Conservation (phyloP, 306 rosid species). For the Prunus mira region DNA sequence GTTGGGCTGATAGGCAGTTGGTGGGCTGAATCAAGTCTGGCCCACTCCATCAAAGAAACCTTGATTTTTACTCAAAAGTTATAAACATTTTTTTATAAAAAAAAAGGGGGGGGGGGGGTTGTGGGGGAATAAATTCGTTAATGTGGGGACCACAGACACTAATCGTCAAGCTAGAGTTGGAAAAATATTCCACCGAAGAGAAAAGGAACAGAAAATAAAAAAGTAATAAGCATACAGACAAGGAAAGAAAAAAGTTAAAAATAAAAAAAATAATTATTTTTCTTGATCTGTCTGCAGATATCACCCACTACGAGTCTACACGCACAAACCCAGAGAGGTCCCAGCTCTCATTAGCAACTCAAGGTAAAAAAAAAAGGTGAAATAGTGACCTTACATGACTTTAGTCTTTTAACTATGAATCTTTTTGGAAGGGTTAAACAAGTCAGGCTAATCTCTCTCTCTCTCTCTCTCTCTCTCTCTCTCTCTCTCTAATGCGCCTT, state of each 20-base stretch:
- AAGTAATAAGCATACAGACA: background rate
- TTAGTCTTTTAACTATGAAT: background rate
- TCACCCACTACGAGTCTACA: background rate
- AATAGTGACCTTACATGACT: background rate
- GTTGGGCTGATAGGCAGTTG: slow-evolving; percentile 8
- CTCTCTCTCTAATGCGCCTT: slow-evolving; percentile 1
- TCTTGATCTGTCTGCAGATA: background rate
- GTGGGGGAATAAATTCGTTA: background rate
- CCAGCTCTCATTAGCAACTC: background rate
- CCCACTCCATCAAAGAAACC: background rate
- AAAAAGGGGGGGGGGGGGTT: background rate
- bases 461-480: background rate
- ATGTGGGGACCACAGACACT: background rate
- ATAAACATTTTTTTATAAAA: too few relatives aligned
- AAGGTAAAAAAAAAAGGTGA: background rate
- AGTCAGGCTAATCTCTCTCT: background rate
- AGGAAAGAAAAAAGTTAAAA: background rate
- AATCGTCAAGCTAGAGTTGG: background rate
- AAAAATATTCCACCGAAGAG: background rate
- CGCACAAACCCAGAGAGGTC: slow-evolving; percentile 1
- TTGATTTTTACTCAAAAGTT: background rate
- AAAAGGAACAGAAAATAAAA: background rate
- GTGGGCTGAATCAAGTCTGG: background rate
- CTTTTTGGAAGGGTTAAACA: background rate
- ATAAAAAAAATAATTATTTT: background rate